A percentile compares a stretch with the other conserved stretches of the same genome.
Evolutionary conservation across 345 rosid genomes (phyloP).

Genomic region (Microthlaspi erraticum): DNA sequence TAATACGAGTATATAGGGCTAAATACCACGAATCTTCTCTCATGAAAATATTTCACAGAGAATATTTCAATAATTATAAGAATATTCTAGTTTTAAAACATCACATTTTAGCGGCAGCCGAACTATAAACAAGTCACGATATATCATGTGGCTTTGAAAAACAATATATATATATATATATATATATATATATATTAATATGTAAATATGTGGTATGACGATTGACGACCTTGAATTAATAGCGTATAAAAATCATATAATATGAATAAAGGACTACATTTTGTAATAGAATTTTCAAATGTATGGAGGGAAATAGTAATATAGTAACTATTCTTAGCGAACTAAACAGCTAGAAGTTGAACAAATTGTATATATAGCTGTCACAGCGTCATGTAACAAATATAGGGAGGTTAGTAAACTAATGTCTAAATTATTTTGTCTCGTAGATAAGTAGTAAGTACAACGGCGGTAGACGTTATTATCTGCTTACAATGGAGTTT

Average conservation of each 20-base stretch:
- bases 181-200: background rate
- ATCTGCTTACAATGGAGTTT: slow-evolving; percentile 18
- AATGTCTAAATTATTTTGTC: slow-evolving; percentile 16
- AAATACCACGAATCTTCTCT: slow-evolving; percentile 16
- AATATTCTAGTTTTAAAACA: slow-evolving; percentile 17
- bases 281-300: background rate
- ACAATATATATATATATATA: too few relatives aligned
- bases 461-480: slow-evolving; percentile 32
- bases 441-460: slow-evolving; percentile 28
- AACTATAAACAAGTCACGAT: background rate
- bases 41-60: background rate
- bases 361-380: slow-evolving; percentile 24
- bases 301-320: slow-evolving; percentile 14
- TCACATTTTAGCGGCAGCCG: background rate
- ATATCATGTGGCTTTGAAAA: background rate
- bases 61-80: slow-evolving; percentile 8
- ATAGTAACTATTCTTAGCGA: slow-evolving; percentile 10
- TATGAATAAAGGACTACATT: background rate
- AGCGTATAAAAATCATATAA: background rate
- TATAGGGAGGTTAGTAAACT: background rate
- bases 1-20: background rate
- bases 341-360: slow-evolving; percentile 22
- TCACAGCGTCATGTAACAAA: slow-evolving; percentile 32
- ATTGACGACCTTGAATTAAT: background rate
- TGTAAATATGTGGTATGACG: slow-evolving; percentile 12